phyloP scores from a whole-genome alignment of 805 yeast species.

The Saturnispora saitoi region DNA sequence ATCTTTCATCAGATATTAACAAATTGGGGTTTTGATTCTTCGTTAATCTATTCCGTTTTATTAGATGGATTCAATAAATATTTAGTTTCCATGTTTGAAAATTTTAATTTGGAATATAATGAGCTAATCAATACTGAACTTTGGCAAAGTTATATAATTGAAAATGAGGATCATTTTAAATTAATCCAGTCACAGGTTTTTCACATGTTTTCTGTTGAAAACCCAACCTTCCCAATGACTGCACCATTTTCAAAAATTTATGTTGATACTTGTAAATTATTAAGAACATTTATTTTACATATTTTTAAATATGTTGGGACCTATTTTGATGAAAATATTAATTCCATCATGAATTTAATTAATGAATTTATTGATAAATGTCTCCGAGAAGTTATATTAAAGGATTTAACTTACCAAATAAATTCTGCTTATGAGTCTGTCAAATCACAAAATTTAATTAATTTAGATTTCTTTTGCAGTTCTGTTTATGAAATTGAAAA shows the following conservation, averaged over 20 bases:
- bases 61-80: constrained; percentile 50
- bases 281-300: constrained; percentile 56
- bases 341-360: constrained; percentile 51
- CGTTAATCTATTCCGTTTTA: constrained; percentile 53
- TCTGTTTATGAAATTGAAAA: constrained; percentile 66
- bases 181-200: constrained; percentile 43
- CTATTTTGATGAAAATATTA: constrained; percentile 55
- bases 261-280: constrained; percentile 74
- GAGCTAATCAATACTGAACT: constrained; percentile 67
- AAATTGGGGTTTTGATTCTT: constrained; percentile 52
- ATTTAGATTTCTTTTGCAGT: constrained; percentile 75
- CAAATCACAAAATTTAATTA: constrained; percentile 79
- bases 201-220: constrained; percentile 17
- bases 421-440: constrained; percentile 78
- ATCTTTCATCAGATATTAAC: constrained; percentile 69
- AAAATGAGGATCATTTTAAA: constrained; percentile 49
- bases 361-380: constrained; percentile 58
- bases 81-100: constrained; percentile 44
- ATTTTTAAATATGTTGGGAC: constrained; percentile 57
- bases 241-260: constrained; percentile 86
- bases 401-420: constrained; percentile 50
- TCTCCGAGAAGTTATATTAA: constrained; percentile 59
- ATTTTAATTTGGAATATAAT: constrained; percentile 54
- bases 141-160: constrained; percentile 76
- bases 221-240: constrained; percentile 44